Base-by-base conservation (phyloP, 306 rosid genomes). In the Sechiopsis laciniata region DNA sequence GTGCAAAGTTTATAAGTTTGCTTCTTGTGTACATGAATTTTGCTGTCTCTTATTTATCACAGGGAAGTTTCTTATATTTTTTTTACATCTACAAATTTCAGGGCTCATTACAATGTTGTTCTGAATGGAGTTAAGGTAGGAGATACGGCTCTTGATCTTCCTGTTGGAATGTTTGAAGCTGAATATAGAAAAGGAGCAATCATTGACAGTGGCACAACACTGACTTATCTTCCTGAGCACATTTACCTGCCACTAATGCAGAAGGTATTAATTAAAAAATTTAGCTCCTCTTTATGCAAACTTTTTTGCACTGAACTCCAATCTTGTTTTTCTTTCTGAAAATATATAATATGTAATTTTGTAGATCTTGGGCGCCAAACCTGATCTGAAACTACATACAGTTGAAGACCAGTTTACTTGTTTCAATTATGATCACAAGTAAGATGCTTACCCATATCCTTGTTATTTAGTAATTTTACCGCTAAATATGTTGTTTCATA, bases 171-270 rank as follows among this genome's bases (percentile, higher is more conserved):
- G 32, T 87, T 89, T 78, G 89, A 72, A 59, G 19, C 80, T 58
- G 80, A 77, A 78, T 67, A 14, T 74, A 80, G 73, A 71, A 87
- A 78, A 67, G 88, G 81, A 86, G 80, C 91, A 37, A 84, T 91
- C 55, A 85, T 95, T 61, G 99, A 95, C 75, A 95, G 99, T 71
- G 99, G 99, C 74, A 91, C 99, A 77, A 95, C 99, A 71, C 78
- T 95, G 83, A 92, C 91, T 83, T 95, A 85, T 83, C 81, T 95
- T 82, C 91, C 97, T 29, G 48, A 63, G 9, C 10, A 7, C 10
- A 51, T 91, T 77, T 82, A 88, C 55, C 73, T 65, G 3, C 76
- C 84, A 24, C 6, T 95, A 32, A 12, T 85, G 72, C 15, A 45
- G 3, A 84, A 87, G 90, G 99, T 91, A 73, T 61, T 45, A 6